Evolutionary conservation across 495 filamentous ascomycete species (phyloP), one percentile per base, ranked within the genome.

Genomic region (Xylaria sp.): DNA sequence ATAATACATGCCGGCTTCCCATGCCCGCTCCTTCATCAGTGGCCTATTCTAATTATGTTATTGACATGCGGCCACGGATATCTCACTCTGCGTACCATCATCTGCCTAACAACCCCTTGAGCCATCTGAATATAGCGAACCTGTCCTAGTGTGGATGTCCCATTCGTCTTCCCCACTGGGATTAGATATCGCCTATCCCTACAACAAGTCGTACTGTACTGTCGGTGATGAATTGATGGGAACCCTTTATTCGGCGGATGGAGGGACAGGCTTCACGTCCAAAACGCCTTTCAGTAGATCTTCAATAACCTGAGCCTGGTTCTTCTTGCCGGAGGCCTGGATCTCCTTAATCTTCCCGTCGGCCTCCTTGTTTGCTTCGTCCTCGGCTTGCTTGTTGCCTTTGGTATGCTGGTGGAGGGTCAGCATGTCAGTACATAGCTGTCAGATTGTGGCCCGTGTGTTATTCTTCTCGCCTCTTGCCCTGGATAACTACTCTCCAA

Each of bases 371-470:
- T 89, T 88, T 68, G 95, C 93, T 74, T 95, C 93, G 70, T 93
- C 90, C 80, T 97, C 93, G 72, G 93, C 92, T 72, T 90, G 88
- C 82, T 95, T 92, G 86, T 95, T 95, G 79, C 93, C 93, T 78
- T 91, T 91, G 67, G 91, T 90, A 82, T 97, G 93, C 93, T 95
- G 55, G 70, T 50, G 31, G 8, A 46, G 29, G 59, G 50, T 52
- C 37, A 15, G 0, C 41, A 69, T 31, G 57, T 62, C 44, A 62
- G 65, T 61, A 68, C 3, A n/a, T 43, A 21, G 33, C 35, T 52
- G 1, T 11, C 21, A 29, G 21, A 43, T 53, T 4, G 58, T 21
- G 26, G 35, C 31, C 35, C 44, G 17, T 24, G 41, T 53, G 31
- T 29, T 48, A 1, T 55, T 29, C 17, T 67, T 14, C 26, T 12